Conservation (phyloP, 179 eudicot species). For the Beta corolliflora region DNA sequence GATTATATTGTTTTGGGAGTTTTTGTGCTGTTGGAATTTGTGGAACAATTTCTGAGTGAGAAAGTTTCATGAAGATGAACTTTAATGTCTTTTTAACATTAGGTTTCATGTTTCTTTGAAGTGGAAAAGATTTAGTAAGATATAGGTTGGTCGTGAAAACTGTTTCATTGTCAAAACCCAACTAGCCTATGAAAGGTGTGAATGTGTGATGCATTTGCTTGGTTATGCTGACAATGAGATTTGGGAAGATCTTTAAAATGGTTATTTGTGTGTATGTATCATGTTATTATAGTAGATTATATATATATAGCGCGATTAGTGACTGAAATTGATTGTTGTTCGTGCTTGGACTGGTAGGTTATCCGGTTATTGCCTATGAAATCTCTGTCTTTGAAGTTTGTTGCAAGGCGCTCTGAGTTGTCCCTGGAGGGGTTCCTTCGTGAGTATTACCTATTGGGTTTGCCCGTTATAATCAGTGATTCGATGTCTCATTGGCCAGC, state of each 20-base stretch:
- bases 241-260: background rate
- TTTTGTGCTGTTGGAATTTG: too few relatives aligned
- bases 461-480: constrained; percentile 85
- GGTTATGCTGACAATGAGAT: background rate
- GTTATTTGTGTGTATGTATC: background rate
- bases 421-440: constrained; percentile 84
- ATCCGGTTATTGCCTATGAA: constrained; percentile 55
- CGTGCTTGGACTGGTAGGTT: constrained; percentile 45
- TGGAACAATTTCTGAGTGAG: too few relatives aligned
- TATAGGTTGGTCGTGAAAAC: background rate
- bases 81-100: too few relatives aligned
- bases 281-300: background rate
- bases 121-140: too few relatives aligned
- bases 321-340: background rate
- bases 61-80: too few relatives aligned
- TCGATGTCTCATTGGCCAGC: constrained; percentile 97
- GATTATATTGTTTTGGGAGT: too few relatives aligned
- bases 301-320: background rate
- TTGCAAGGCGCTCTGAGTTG: constrained; percentile 53
- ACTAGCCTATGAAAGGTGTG: background rate
- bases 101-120: too few relatives aligned
- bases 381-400: constrained; percentile 68
- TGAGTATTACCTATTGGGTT: constrained; percentile 66
- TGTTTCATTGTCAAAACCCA: background rate
- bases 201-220: background rate